Base-by-base conservation (phyloP, 257 asterid species). In the Nicotiana obtusifolia region DNA sequence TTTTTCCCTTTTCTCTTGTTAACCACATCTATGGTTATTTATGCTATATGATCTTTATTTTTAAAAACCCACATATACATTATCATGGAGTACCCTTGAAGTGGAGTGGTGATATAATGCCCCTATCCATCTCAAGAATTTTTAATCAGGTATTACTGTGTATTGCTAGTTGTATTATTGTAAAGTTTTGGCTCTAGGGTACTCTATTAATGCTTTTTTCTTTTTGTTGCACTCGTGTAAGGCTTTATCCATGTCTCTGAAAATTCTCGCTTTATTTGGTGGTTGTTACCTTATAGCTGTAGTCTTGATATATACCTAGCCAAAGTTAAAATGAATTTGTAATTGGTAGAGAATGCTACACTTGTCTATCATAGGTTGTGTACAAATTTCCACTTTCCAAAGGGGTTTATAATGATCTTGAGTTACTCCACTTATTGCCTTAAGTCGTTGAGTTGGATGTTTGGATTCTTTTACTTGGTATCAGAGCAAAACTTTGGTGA, bases 41-140 rank as follows among this genome's bases (percentile, higher is more conserved):
- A 22, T 71, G 60, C 60, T 71, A 22, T 44, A 44, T 71, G 22
- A 71, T 71, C 35, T 20, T 20, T 71, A 14, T 3, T 44, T 41
- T n/a, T 4, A 3, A 22, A 5, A 44, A 71, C 15, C 22, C 78
- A 14, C 78, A 22, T 3, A 44, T 44, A 14, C 60, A 44, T 44
- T 71, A 13, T 44, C 59, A 71, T 71, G 78, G 77, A 71, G 60
- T 71, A 44, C 47, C 15, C 22, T 13, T 22, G 78, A 44, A 35
- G 78, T 71, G 78, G 78, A 71, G 15, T 71, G 60, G 78, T 44
- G 60, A 71, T 22, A 71, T 44, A 52, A 71, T 44, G 78, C 4
- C 77, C 7, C 37, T 71, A 10, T 71, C 35, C 60, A 41, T 79
- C 22, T 52, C 76, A 61, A 79, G 59, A 16, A 16, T 35, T 20